phyloP scores from a whole-genome alignment of 2,329 filamentous ascomycete genomes.

The Aaosphaeria arxii region DNA sequence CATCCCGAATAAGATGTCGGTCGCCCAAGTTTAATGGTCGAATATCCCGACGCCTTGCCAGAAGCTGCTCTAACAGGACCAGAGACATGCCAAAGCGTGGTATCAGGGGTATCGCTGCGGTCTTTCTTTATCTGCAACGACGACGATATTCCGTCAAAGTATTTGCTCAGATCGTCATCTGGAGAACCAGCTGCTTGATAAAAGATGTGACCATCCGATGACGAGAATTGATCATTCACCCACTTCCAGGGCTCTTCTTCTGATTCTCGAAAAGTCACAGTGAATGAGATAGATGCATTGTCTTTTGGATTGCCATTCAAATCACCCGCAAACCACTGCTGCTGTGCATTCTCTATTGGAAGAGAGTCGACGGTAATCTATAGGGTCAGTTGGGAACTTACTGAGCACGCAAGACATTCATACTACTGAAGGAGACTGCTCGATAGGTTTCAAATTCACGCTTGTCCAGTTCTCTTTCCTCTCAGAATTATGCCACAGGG shows the following conservation, averaged over 20 bases:
- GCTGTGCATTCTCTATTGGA: conserved; percentile 9
- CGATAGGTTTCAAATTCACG: conserved; percentile 50
- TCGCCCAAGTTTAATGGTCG: conserved; percentile 58
- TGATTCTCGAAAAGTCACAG: conserved; percentile 63
- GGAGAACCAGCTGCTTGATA: conserved; percentile 42
- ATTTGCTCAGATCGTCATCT: conserved; percentile 47
- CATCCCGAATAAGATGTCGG: conserved; percentile 68
- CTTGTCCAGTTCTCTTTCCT: conserved; percentile 58
- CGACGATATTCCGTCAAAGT: conserved; percentile 58
- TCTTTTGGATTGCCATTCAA: conserved; percentile 47
- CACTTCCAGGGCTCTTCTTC: conserved; percentile 63
- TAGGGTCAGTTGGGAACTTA: too few species aligned
- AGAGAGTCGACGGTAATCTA: too few species aligned
- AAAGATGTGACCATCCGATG: conserved; percentile 62
- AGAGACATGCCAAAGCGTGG: conserved; percentile 68
- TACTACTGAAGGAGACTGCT: conserved; percentile 23
- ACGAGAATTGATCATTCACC: conserved; percentile 62
- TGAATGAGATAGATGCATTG: conserved; percentile 58
- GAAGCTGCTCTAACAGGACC: conserved; percentile 55
- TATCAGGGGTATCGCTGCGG: conserved; percentile 65
- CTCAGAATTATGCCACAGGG: conserved; percentile 68
- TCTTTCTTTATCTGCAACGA: conserved; percentile 54
- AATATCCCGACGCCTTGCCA: conserved; percentile 57
- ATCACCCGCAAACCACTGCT: conserved; percentile 55
- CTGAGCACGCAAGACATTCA: background rate